A percentile compares a stretch with the other conserved stretches of the same genome.
These are phyloP conservation scores for Leccinellum luteum DNA, from an alignment of 768 basidiomycete genomes.

Conservation along the genomic window DNA sequence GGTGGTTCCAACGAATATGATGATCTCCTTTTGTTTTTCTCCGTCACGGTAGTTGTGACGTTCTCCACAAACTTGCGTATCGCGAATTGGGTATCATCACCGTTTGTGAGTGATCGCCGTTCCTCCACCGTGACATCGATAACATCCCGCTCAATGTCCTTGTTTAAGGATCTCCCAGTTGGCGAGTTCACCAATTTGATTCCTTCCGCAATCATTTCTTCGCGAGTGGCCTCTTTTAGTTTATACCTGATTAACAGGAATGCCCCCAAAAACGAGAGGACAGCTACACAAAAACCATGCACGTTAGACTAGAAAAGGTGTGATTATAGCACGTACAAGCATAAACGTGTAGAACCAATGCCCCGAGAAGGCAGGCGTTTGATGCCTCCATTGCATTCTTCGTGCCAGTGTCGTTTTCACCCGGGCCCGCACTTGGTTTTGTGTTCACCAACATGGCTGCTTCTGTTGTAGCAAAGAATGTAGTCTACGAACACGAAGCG, in stretches of 20 bases:
- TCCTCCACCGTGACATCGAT: not conserved
- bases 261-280: slow-evolving; percentile 51
- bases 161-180: slow-evolving; percentile 5
- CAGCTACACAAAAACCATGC: slow-evolving; percentile 23
- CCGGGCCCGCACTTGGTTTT: slow-evolving; percentile 28
- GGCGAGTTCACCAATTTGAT: slow-evolving; percentile 24
- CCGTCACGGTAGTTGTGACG: not conserved
- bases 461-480: slow-evolving; percentile 61
- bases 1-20: slow-evolving; percentile 21
- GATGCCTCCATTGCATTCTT: slow-evolving; percentile 29
- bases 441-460: slow-evolving; percentile 49
- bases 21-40: not conserved
- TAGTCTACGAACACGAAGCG: slow-evolving; percentile 41
- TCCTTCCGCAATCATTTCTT: slow-evolving; percentile 40
- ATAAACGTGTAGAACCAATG: slow-evolving; percentile 52
- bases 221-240: slow-evolving; percentile 48
- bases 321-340: slow-evolving; percentile 37
- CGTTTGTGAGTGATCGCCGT: not conserved
- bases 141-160: slow-evolving; percentile 13
- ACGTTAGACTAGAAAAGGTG: not conserved
- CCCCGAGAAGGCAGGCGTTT: slow-evolving; percentile 48
- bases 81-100: not conserved
- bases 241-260: slow-evolving; percentile 58
- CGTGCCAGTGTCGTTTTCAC: slow-evolving; percentile 7
- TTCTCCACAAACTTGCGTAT: not conserved